Evolutionary conservation across 352 stramenopile species (phyloP).

Genomic region (Saprolegnia parasitica): DNA sequence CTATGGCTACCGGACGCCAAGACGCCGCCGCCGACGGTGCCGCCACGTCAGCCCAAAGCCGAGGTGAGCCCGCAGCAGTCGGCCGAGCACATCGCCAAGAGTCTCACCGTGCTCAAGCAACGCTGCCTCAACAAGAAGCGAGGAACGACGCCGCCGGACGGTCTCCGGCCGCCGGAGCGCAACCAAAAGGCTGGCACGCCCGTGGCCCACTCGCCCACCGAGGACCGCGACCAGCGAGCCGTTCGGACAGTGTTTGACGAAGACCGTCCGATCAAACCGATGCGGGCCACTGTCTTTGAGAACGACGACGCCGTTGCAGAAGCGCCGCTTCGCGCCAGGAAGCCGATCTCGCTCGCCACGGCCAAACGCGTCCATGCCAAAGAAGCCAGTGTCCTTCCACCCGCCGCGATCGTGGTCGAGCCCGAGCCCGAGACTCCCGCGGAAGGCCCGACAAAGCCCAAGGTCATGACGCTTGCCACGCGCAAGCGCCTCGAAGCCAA

Average conservation of each 20-base stretch:
- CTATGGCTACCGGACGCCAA: not conserved
- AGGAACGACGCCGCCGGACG: not conserved
- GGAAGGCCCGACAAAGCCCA: not conserved
- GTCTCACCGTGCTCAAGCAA: conserved; percentile 53
- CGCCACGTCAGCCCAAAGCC: too few relatives aligned
- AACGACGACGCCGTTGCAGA: not conserved
- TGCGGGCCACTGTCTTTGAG: not conserved
- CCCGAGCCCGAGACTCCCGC: not conserved
- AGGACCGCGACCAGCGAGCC: not conserved
- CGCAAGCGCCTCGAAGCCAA: conserved; percentile 66
- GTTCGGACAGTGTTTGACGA: conserved; percentile 13
- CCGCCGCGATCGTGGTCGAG: not conserved
- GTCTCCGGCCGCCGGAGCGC: not conserved
- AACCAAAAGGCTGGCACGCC: not conserved
- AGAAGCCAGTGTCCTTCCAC: not conserved
- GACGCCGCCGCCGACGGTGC: not conserved
- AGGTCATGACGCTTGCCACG: conserved; percentile 41
- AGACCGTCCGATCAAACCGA: conserved; percentile 44
- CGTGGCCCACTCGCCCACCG: not conserved
- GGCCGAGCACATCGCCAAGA: conserved; percentile 41
- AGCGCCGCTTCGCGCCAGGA: not conserved
- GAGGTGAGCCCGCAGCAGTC: not conserved
- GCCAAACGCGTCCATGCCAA: not conserved
- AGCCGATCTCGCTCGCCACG: not conserved
- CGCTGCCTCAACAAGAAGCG: conserved; percentile 28